These are phyloP conservation scores for Petunia secreta DNA, from an alignment of 257 asterid genomes.

Conservation along the genomic window DNA sequence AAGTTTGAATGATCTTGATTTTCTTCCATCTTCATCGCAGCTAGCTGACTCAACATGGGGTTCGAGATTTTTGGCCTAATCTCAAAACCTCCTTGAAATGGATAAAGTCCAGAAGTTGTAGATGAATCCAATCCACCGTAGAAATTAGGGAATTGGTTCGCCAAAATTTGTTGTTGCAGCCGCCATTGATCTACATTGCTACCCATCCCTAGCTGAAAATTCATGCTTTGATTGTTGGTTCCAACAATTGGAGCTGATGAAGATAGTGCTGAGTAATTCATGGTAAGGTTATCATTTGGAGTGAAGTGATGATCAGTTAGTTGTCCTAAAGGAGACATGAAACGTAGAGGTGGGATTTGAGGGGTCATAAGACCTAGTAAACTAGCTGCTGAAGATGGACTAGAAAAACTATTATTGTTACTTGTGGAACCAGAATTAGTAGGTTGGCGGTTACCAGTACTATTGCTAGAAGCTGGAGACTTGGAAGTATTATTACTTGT, in stretches of 20 bases:
- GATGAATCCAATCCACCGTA: slow-evolving; percentile 46
- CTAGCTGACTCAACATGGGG: slow-evolving; percentile 49
- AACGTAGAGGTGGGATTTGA: slow-evolving; percentile 55
- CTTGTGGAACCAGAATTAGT: slow-evolving; percentile 54
- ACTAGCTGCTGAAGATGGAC: slow-evolving; percentile 26
- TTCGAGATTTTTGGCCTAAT: slow-evolving; percentile 46
- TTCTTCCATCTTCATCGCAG: slow-evolving; percentile 68
- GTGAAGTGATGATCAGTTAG: slow-evolving; percentile 47
- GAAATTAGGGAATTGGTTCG: slow-evolving; percentile 66
- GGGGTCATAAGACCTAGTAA: slow-evolving; percentile 52
- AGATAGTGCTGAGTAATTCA: slow-evolving; percentile 50
- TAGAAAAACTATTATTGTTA: slow-evolving; percentile 30
- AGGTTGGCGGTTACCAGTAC: slow-evolving; percentile 41
- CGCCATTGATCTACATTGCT: slow-evolving; percentile 72
- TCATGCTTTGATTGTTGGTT: slow-evolving; percentile 1
- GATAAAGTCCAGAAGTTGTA: slow-evolving; percentile 31
- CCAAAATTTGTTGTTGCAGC: slow-evolving; percentile 36
- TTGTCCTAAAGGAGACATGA: slow-evolving; percentile 69
- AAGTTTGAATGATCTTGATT: slow-evolving; percentile 42
- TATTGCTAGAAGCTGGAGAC: slow-evolving; percentile 51
- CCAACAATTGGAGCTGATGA: slow-evolving; percentile 23
- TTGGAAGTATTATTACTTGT: slow-evolving; percentile 45
- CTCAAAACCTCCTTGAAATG: slow-evolving; percentile 12
- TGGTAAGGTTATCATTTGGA: slow-evolving; percentile 31
- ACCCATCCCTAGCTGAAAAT: slow-evolving; percentile 34